A percentile compares a stretch with the other conserved stretches of the same genome.
phyloP scores from a whole-genome alignment of 495 filamentous ascomycete species.

The Daldinia grandis region DNA sequence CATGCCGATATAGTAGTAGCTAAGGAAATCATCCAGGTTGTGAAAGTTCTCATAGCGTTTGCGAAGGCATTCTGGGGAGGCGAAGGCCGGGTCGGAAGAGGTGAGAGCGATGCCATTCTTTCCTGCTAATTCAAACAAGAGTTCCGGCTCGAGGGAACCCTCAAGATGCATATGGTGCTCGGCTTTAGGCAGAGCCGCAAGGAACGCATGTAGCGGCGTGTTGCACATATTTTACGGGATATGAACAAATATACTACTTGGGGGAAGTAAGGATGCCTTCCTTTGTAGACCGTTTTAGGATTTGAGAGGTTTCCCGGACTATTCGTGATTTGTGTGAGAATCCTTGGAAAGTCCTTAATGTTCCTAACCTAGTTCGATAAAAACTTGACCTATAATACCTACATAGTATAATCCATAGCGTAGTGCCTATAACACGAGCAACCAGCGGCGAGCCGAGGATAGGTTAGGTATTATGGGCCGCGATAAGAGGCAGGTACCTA shows the following conservation, averaged over 20 bases:
- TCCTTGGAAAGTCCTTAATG: neutral
- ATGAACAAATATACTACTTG: neutral
- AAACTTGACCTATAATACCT: neutral
- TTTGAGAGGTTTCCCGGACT: neutral
- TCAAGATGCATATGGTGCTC: conserved; percentile 85
- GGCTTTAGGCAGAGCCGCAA: conserved; percentile 75
- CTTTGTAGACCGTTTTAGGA: neutral
- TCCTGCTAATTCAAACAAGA: conserved; percentile 73
- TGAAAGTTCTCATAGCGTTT: conserved; percentile 70
- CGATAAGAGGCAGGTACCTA: too few relatives aligned
- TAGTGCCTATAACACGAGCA: neutral
- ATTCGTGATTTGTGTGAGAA: neutral
- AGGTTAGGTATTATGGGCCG: neutral
- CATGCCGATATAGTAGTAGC: conserved; percentile 83
- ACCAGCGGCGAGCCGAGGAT: too few relatives aligned
- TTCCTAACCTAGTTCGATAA: neutral
- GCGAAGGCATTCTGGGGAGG: conserved; percentile 64
- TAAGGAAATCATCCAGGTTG: conserved; percentile 78
- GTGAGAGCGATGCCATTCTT: conserved; percentile 71
- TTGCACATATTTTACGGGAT: conserved; percentile 57
- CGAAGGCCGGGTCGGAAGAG: conserved; percentile 63
- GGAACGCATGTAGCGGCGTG: conserved; percentile 65
- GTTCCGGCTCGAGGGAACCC: conserved; percentile 70
- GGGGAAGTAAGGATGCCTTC: neutral
- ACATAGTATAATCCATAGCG: neutral